Conservation (phyloP, 805 yeast genomes). For the Metschnikowia arizonensis region DNA sequence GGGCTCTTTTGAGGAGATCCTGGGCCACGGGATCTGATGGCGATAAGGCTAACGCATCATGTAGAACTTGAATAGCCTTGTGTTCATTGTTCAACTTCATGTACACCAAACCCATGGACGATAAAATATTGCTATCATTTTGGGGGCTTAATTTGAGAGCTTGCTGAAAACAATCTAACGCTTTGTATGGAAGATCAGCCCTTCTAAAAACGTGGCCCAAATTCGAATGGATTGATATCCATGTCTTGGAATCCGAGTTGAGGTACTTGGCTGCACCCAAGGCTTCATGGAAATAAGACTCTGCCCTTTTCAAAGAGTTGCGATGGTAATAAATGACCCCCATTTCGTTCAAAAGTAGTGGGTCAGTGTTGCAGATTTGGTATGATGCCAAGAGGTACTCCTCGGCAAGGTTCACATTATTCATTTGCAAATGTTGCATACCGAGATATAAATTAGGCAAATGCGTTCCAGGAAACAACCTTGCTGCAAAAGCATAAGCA, state of each 20-base stretch:
- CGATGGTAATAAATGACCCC: conserved; percentile 89
- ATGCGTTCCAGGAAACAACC: conserved; percentile 87
- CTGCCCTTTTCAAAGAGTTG: conserved; percentile 63
- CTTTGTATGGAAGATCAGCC: conserved; percentile 54
- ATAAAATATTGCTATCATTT: conserved; percentile 65
- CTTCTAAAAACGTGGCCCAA: conserved; percentile 85
- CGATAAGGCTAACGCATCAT: conserved; percentile 71
- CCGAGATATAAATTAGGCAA: conserved; percentile 87
- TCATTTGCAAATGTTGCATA: conserved; percentile 92
- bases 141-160: conserved; percentile 66
- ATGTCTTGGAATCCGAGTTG: conserved; percentile 75
- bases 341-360: conserved; percentile 81
- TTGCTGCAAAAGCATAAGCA: conserved; percentile 92
- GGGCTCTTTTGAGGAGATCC: conserved; percentile 76
- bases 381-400: conserved; percentile 77
- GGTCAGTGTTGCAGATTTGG: conserved; percentile 79
- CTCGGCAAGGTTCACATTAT: conserved; percentile 74
- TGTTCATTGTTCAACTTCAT: conserved; percentile 60
- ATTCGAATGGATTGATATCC: conserved; percentile 81
- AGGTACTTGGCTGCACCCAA: conserved; percentile 61
- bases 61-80: conserved; percentile 72
- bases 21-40: conserved; percentile 82
- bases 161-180: conserved; percentile 70
- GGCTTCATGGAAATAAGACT: conserved; percentile 66
- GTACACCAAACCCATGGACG: conserved; percentile 82